Conservation (phyloP, 108 stramenopile species). For the Cafeteria roenbergensis region DNA sequence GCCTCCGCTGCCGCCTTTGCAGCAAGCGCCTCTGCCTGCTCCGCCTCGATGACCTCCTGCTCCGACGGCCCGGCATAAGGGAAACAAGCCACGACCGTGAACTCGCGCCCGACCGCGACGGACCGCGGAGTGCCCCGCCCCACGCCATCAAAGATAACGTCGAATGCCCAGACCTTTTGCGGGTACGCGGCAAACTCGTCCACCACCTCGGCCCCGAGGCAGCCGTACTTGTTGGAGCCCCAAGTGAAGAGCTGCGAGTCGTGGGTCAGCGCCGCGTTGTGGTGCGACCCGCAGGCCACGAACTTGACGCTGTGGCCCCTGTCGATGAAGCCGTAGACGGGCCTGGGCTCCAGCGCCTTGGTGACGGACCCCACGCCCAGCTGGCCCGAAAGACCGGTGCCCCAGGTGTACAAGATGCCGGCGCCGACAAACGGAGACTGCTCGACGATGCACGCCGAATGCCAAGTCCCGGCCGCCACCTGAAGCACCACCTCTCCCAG, state of each 20-base stretch:
- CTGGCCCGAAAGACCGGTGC: background rate
- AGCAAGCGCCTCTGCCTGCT: background rate
- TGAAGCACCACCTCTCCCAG: background rate
- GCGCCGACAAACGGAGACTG: background rate
- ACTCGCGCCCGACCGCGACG: background rate
- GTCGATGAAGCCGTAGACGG: background rate
- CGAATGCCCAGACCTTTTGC: background rate
- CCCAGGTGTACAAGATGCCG: constrained; percentile 1
- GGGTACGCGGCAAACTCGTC: background rate
- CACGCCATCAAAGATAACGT: background rate
- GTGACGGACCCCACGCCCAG: background rate
- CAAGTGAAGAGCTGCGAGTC: background rate
- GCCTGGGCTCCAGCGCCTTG: background rate
- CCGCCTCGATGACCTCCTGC: background rate
- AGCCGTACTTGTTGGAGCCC: constrained; percentile 9
- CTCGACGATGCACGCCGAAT: background rate
- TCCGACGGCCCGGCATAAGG: background rate
- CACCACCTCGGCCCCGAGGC: background rate
- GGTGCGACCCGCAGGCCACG: background rate
- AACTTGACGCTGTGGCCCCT: background rate
- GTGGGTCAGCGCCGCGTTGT: background rate
- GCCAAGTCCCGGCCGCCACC: constrained; percentile 1
- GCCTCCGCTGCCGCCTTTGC: no score
- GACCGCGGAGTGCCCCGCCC: background rate
- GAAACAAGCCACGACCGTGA: background rate